Percentiles rank a stretch among this genome's conserved stretches.
Evolutionary conservation across 306 rosid species (phyloP).

Genomic region (Ormosia semicastrata): DNA sequence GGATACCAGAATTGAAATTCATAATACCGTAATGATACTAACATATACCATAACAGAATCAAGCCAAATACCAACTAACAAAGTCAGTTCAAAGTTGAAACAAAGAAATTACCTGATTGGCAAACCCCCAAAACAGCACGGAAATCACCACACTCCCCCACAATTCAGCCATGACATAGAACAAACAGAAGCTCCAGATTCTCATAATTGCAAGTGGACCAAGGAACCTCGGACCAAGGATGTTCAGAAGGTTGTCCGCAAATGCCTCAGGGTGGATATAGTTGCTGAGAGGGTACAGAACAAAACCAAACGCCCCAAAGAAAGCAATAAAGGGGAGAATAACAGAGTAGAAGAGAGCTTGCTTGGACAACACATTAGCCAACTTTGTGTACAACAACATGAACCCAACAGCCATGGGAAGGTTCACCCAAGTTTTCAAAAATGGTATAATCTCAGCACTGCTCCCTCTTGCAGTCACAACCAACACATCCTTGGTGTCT

Average conservation of each 20-base stretch:
- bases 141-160: slow-evolving; percentile 99
- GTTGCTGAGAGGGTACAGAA: slow-evolving; percentile 84
- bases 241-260: slow-evolving; percentile 80
- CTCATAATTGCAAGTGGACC: slow-evolving; percentile 97
- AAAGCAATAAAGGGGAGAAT: slow-evolving; percentile 88
- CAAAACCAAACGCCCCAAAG: slow-evolving; percentile 93
- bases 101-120: slow-evolving; percentile 80
- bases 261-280: slow-evolving; percentile 85
- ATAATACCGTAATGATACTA: neutral
- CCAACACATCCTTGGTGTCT: slow-evolving; percentile 91
- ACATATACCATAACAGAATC: neutral
- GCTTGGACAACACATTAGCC: slow-evolving; percentile 78
- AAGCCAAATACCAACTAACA: neutral
- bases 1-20: neutral
- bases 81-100: neutral
- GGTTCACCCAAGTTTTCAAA: slow-evolving; percentile 94
- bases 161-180: slow-evolving; percentile 99
- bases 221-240: slow-evolving; percentile 88
- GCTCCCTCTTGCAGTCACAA: slow-evolving; percentile 99
- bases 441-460: slow-evolving; percentile 99
- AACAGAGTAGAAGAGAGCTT: slow-evolving; percentile 84
- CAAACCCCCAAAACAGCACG: slow-evolving; percentile 96
- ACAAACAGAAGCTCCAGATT: slow-evolving; percentile 98
- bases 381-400: slow-evolving; percentile 85
- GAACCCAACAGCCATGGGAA: slow-evolving; percentile 98